Evolutionary conservation across 2,329 filamentous ascomycete species (phyloP).

Genomic region (Drechmeria coniospora): DNA sequence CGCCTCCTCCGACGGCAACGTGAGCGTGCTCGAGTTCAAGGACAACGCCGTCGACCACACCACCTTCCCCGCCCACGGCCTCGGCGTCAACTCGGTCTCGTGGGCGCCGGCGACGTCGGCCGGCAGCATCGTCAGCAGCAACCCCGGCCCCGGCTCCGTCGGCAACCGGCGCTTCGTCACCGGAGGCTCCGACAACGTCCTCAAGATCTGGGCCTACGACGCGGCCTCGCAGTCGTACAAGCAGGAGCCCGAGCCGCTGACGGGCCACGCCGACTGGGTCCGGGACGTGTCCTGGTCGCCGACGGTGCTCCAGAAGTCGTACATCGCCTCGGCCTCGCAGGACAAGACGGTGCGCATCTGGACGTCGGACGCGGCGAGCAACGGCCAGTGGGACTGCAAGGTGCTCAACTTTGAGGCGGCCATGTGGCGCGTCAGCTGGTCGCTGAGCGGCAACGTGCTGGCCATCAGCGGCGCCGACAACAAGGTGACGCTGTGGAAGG

Average conservation of each 20-base stretch:
- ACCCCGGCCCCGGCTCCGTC: slow-evolving; percentile 39
- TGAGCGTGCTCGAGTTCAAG: slow-evolving; percentile 91
- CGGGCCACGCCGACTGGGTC: slow-evolving; percentile 90
- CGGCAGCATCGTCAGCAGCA: slow-evolving; percentile 68
- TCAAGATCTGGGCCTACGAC: slow-evolving; percentile 88
- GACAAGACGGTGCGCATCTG: slow-evolving; percentile 97
- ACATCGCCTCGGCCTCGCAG: slow-evolving; percentile 89
- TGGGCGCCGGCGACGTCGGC: slow-evolving; percentile 83
- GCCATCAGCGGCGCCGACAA: slow-evolving; percentile 91
- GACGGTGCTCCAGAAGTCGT: slow-evolving; percentile 85
- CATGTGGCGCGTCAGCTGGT: slow-evolving; percentile 96
- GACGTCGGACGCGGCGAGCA: slow-evolving; percentile 53
- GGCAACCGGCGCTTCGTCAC: slow-evolving; percentile 78
- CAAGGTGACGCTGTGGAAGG: slow-evolving; percentile 96
- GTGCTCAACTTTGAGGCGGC: slow-evolving; percentile 76
- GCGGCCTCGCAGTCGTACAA: slow-evolving; percentile 43
- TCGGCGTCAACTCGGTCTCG: slow-evolving; percentile 88
- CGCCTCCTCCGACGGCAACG: slow-evolving; percentile 84
- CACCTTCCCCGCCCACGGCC: slow-evolving; percentile 80
- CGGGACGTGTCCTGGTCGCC: slow-evolving; percentile 95
- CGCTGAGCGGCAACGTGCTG: slow-evolving; percentile 87
- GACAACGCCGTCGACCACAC: slow-evolving; percentile 86
- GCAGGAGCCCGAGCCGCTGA: slow-evolving; percentile 47
- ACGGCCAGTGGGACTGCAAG: slow-evolving; percentile 70
- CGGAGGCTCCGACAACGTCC: slow-evolving; percentile 80